Evolutionary conservation across 441 rosid species (phyloP).

Genomic region (Codiaeum variegatum): DNA sequence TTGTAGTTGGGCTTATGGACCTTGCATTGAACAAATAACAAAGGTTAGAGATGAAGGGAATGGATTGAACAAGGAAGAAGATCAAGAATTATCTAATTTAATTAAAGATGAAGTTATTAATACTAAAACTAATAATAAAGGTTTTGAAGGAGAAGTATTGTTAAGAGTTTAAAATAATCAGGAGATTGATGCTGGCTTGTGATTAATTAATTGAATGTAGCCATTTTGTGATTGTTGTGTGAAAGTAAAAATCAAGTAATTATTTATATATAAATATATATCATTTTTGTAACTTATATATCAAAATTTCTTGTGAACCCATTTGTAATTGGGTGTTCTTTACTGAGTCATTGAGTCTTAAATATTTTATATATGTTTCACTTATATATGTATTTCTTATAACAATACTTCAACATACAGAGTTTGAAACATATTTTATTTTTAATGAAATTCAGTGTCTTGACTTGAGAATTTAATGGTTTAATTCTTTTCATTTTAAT

Average conservation of each 20-base stretch:
- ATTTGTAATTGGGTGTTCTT: neutral
- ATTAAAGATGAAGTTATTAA: constrained; percentile 16
- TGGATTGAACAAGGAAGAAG: constrained; percentile 34
- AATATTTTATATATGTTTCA: neutral
- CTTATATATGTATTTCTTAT: neutral
- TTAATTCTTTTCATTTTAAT: neutral
- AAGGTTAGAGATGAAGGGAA: constrained; percentile 36
- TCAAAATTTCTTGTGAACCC: neutral
- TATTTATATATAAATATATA: neutral
- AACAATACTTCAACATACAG: constrained; percentile 9
- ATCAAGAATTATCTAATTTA: constrained; percentile 24
- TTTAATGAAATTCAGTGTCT: constrained; percentile 9
- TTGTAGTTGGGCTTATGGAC: constrained; percentile 79
- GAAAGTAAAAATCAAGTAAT: constrained; percentile 14
- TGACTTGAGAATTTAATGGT: constrained; percentile 8
- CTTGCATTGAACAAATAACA: constrained; percentile 35
- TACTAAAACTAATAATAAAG: neutral
- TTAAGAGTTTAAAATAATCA: neutral
- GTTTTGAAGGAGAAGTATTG: constrained; percentile 28
- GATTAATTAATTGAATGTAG: constrained; percentile 13
- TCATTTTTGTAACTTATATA: constrained; percentile 16
- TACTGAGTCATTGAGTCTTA: neutral
- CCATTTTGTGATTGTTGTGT: constrained; percentile 17
- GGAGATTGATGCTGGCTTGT: constrained; percentile 12
- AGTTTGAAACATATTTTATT: neutral